Percentiles rank a stretch among this genome's conserved stretches.
Conservation (phyloP, 2,329 filamentous ascomycete genomes). For the Rugonectria rugulosa region DNA sequence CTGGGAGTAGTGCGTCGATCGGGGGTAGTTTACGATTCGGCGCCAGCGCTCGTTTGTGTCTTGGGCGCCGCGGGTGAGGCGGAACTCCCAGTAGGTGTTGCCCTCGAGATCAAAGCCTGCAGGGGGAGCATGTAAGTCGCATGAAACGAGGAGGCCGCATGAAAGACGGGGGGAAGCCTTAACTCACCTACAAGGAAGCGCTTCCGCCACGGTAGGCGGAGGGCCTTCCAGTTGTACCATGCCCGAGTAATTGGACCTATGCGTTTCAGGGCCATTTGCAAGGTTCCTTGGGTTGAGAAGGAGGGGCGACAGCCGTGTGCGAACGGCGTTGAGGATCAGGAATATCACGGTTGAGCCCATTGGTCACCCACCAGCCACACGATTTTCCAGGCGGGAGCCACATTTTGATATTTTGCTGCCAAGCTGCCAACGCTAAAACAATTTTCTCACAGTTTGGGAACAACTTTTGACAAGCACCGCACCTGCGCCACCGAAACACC, state of each 20-base stretch:
- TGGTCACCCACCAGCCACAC: conserved; percentile 21
- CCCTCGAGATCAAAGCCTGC: conserved; percentile 69
- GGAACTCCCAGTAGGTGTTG: conserved; percentile 76
- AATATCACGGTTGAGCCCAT: conserved; percentile 2
- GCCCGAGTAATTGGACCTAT: conserved; percentile 48
- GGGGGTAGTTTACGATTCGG: conserved; percentile 68
- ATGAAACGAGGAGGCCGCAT: neutral
- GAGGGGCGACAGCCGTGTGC: no score
- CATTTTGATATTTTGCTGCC: neutral
- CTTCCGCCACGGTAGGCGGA: conserved; percentile 70
- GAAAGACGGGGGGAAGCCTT: neutral
- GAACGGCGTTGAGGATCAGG: conserved; percentile 24
- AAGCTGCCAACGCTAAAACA: neutral
- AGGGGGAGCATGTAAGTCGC: conserved; percentile 29
- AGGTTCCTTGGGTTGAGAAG: conserved; percentile 14
- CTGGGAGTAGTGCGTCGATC: conserved; percentile 60
- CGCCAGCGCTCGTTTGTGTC: conserved; percentile 60
- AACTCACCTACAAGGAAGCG: conserved; percentile 67
- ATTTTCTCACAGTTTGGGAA: conserved; percentile 19
- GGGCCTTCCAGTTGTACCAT: conserved; percentile 69
- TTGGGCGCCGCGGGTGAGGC: conserved; percentile 53
- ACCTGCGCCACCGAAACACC: conserved; percentile 31
- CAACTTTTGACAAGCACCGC: no score
- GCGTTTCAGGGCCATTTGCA: conserved; percentile 46
- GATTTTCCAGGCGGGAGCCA: neutral